phyloP scores from a whole-genome alignment of 108 stramenopile genomes.

The Pseudonitzschia multiseries region DNA sequence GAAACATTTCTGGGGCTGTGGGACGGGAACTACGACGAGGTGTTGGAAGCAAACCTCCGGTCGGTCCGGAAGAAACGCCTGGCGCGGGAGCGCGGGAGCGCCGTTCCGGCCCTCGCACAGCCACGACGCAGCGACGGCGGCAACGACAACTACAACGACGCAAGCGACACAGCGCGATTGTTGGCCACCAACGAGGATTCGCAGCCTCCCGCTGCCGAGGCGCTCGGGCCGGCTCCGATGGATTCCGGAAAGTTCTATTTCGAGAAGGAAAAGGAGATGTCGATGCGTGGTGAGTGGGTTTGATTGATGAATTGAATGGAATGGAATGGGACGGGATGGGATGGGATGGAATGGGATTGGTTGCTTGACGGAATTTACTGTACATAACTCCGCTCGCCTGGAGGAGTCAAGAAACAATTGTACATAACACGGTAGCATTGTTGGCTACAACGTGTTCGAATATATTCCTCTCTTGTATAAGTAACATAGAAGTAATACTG shows the following conservation, averaged over 20 bases:
- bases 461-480: too few relatives aligned
- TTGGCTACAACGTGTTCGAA: too few relatives aligned
- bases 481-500: too few relatives aligned
- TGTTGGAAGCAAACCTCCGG: conserved; percentile 5
- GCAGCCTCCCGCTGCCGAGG: not conserved
- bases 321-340: not conserved
- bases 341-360: not conserved
- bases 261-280: conserved; percentile 39
- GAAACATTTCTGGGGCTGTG: conserved; percentile 62
- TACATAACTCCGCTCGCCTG: too few relatives aligned
- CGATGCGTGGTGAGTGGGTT: conserved; percentile 35
- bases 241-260: conserved; percentile 25
- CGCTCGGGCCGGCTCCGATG: conserved; percentile 15
- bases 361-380: not conserved
- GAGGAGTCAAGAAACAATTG: too few relatives aligned
- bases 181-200: too few relatives aligned
- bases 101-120: too few relatives aligned
- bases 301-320: not conserved
- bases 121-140: not conserved
- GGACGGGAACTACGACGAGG: conserved; percentile 17
- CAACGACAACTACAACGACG: too few relatives aligned
- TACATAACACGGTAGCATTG: too few relatives aligned
- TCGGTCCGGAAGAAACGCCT: conserved; percentile 17
- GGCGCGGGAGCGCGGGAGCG: not conserved
- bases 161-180: too few relatives aligned